These are phyloP conservation scores for Thermomucor indicae-seudaticae DNA, from an alignment of 371 early-diverging fungal genomes.

Conservation along the genomic window DNA sequence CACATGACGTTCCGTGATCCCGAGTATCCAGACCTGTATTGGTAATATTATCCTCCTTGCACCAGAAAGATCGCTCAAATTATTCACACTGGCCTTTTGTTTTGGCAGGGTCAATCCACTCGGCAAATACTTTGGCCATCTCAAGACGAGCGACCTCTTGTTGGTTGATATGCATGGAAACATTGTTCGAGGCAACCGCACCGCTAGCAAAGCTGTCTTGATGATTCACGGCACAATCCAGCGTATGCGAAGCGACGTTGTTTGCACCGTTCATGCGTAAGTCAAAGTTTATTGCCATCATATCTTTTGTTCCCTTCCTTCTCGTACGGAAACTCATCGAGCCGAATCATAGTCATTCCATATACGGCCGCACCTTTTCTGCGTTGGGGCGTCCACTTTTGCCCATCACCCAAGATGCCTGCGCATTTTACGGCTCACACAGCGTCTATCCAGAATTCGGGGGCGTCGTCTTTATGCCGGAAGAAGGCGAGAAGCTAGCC, in stretches of 20 bases:
- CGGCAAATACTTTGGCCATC: conserved; percentile 49
- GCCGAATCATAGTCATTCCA: conserved; percentile 38
- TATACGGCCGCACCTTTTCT: conserved; percentile 60
- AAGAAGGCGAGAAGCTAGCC: conserved; percentile 48
- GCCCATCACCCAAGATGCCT: conserved; percentile 59
- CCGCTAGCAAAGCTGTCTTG: conserved; percentile 59
- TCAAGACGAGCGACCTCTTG: conserved; percentile 52
- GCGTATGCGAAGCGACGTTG: conserved; percentile 38
- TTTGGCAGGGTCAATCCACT: conserved; percentile 47
- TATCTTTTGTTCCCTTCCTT: too few species aligned
- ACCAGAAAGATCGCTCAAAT: not conserved
- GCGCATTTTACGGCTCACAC: conserved; percentile 53
- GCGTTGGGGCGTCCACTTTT: conserved; percentile 39
- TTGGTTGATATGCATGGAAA: conserved; percentile 51
- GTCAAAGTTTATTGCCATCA: too few species aligned
- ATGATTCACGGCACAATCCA: conserved; percentile 59
- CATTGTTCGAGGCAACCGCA: conserved; percentile 42
- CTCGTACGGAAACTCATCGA: too few species aligned
- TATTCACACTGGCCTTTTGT: too few species aligned
- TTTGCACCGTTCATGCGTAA: conserved; percentile 53
- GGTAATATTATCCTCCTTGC: conserved; percentile 15
- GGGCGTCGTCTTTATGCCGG: conserved; percentile 50
- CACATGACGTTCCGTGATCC: conserved; percentile 59
- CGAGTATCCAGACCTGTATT: conserved; percentile 54
- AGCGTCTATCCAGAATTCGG: conserved; percentile 47